A percentile compares a stretch with the other conserved stretches of the same genome.
Conservation (phyloP, 2,329 filamentous ascomycete genomes). For the Colletotrichum incanum region DNA sequence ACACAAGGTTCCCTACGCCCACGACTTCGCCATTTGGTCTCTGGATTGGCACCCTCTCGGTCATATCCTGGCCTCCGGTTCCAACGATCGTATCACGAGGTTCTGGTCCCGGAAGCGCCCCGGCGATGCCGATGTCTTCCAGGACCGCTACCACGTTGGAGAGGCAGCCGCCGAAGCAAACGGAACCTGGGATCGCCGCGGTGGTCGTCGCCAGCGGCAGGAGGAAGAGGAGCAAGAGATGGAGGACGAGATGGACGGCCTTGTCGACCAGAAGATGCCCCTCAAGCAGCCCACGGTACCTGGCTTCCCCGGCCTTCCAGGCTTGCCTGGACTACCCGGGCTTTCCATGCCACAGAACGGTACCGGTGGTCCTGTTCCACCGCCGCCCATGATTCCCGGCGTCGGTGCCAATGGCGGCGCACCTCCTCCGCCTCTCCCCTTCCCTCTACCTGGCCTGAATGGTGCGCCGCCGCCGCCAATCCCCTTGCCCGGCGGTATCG, state of each 20-base stretch:
- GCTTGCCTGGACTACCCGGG: slow-evolving; percentile 61
- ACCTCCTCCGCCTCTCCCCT: slow-evolving; percentile 66
- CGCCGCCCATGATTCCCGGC: slow-evolving; percentile 65
- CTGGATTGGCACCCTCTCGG: slow-evolving; percentile 98
- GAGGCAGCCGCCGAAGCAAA: slow-evolving; percentile 93
- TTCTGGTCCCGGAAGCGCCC: slow-evolving; percentile 96
- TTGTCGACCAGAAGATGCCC: slow-evolving; percentile 91
- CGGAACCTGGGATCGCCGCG: slow-evolving; percentile 92
- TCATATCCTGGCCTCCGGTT: slow-evolving; percentile 94
- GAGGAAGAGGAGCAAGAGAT: slow-evolving; percentile 95
- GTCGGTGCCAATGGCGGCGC: slow-evolving; percentile 60
- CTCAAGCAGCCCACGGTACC: slow-evolving; percentile 68
- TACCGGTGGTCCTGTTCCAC: slow-evolving; percentile 47
- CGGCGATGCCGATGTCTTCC: slow-evolving; percentile 87
- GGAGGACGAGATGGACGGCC: slow-evolving; percentile 92
- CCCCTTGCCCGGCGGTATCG: slow-evolving; percentile 67
- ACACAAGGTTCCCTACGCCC: slow-evolving; percentile 88
- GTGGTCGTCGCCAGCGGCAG: slow-evolving; percentile 82
- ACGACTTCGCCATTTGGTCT: slow-evolving; percentile 97
- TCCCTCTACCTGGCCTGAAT: slow-evolving; percentile 66
- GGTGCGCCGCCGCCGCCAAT: slow-evolving; percentile 62
- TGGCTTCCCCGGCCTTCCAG: slow-evolving; percentile 73
- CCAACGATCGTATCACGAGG: slow-evolving; percentile 95
- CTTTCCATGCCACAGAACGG: slow-evolving; percentile 58
- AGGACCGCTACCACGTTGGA: slow-evolving; percentile 95